These are phyloP conservation scores for Eucalyptus victrix DNA, from an alignment of 345 rosid species.

Conservation along the genomic window DNA sequence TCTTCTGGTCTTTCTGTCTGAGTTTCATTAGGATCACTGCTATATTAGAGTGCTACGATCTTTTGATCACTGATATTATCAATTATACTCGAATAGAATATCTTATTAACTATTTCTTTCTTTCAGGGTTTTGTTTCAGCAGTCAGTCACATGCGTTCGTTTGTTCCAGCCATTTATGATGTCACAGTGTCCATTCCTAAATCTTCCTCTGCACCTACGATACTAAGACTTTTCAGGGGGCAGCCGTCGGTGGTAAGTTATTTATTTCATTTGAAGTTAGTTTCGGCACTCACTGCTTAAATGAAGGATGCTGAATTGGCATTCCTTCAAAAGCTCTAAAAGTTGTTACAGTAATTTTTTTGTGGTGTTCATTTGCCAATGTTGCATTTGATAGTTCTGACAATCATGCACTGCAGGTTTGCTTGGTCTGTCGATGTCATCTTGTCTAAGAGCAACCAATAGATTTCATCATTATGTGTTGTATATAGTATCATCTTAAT, in stretches of 20 bases:
- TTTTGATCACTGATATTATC: background rate
- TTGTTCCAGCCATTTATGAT: constrained; percentile 94
- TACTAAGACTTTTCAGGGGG: constrained; percentile 73
- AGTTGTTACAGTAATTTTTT: background rate
- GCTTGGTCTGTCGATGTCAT: background rate
- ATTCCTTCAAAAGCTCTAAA: background rate
- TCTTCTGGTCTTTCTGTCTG: background rate
- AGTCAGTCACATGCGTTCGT: constrained; percentile 81
- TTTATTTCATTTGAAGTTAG: background rate
- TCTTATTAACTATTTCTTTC: background rate
- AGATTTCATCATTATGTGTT: background rate
- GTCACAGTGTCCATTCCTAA: constrained; percentile 72
- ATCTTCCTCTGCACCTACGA: constrained; percentile 69
- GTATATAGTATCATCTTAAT: background rate
- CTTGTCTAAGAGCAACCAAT: background rate
- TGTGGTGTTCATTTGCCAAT: background rate
- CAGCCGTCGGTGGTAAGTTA: constrained; percentile 81
- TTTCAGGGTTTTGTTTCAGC: constrained; percentile 96
- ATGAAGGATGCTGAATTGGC: background rate
- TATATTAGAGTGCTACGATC: background rate
- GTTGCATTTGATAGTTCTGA: background rate
- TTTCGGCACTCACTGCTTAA: background rate
- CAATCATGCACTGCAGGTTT: background rate
- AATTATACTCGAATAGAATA: background rate
- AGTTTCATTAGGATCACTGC: background rate